phyloP scores from a whole-genome alignment of 2,329 filamentous ascomycete species.

The Microsporum audouinii region DNA sequence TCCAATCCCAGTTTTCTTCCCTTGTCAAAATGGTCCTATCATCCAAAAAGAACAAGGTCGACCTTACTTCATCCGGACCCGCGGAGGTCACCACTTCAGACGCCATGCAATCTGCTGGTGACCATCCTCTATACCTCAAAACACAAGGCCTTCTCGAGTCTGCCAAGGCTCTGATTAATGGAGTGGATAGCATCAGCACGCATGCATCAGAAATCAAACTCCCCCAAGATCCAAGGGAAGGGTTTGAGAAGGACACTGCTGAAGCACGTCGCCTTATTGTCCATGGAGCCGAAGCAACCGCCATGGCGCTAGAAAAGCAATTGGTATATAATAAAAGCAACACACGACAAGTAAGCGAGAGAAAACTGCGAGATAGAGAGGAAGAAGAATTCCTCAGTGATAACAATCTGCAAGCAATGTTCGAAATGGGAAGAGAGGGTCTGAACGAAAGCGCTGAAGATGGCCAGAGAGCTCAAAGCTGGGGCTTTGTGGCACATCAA shows the following conservation, averaged over 20 bases:
- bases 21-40: slow-evolving; percentile 9
- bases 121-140: slow-evolving; percentile 10
- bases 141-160: slow-evolving; percentile 8
- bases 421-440: slow-evolving; percentile 13
- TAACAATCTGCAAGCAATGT: slow-evolving; percentile 15
- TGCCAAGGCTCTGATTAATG: slow-evolving; percentile 8
- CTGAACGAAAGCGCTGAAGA: neutral
- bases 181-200: slow-evolving; percentile 9
- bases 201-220: slow-evolving; percentile 6
- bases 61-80: neutral
- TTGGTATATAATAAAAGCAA: slow-evolving; percentile 5
- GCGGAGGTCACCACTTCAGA: neutral
- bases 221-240: slow-evolving; percentile 9
- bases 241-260: slow-evolving; percentile 12
- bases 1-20: slow-evolving; percentile 8
- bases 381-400: slow-evolving; percentile 9
- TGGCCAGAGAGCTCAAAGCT: slow-evolving; percentile 8
- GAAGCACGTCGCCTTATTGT: slow-evolving; percentile 14
- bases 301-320: slow-evolving; percentile 11
- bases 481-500: slow-evolving; percentile 13
- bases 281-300: slow-evolving; percentile 12
- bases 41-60: neutral
- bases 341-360: neutral
- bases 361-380: neutral
- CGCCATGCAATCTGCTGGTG: neutral